Base-by-base conservation (phyloP, 805 yeast genomes). In the Lachancea fermentati region DNA sequence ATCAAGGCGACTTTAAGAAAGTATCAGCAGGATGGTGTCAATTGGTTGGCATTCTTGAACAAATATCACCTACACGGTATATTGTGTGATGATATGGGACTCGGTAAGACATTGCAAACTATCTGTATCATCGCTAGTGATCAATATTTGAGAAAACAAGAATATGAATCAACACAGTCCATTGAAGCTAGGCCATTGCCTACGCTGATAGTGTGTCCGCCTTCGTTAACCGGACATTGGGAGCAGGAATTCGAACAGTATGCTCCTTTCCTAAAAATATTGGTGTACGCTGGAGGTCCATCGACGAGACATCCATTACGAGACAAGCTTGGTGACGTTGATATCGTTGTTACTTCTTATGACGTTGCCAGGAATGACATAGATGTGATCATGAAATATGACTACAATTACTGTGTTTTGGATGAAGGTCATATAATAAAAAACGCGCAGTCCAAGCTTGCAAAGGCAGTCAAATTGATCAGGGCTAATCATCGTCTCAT, bases 361-460 rank as follows among this genome's bases (percentile, higher is more conserved):
- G 99, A 93, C 69, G 95, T 93, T 39, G 88, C 94, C 35, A 76
- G 99, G 56, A 93, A 93, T 62, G 99, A 93, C 62, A 76, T 81
- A 18, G 83, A 79, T 4, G 67, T 71, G 47, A 60, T 93, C 15
- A 57, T 77, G 1, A 60, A 63, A 1, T 72, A 71, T 47, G 85
- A 81, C 54, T 93, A 81, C 69, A 93, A 93, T 60, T 93, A 93
- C 58, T 91, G 97, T 67, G 95, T 93, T 7, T 67, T 93, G 45
- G 98, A 93, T 63, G 98, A 93, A 67, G 98, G 99, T 30, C 99
- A 93, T 63, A 88, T 93, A 36, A 93, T 93, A 58, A 93, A 91
- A 67, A 93, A 93, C 60, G 78, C 97, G 0, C 73, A 76, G 37
- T 85, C 97, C 0, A 89, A 91, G 60, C 69, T 93, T 40, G 81